Evolutionary conservation across 2,329 filamentous ascomycete genomes (phyloP), one percentile per base, ranked within the genome.

Genomic region (Aspergillus pseudoglaucus): DNA sequence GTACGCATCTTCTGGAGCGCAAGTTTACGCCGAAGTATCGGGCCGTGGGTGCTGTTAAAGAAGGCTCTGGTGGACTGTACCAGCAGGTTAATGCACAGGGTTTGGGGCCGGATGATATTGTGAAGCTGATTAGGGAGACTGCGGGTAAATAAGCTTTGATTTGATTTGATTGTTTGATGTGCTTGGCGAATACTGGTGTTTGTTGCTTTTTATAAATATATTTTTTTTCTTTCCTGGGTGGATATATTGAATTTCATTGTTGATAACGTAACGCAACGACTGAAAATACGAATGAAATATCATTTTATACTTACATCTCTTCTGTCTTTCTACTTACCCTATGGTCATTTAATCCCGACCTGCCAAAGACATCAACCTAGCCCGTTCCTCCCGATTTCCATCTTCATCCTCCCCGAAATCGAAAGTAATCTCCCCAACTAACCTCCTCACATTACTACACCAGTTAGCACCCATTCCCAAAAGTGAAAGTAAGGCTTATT

Each of bases 41-140:
- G 52, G 53, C 61, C 2, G 61, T 70, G 42, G 67, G 67, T n/a
- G 61, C 65, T 1, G 52, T 61, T 12, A 70, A 67, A 55, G 67
- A 70, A 47, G 67, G 67, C 43, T 60, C 61, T 48, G 67, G 67
- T 55, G 67, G 67, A 14, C 53, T 70, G 44, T 65, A 59, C 39
- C 61, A 70, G 51, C 67, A 70, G 52, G 55, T 70, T 43, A 67
- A 67, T 53, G 55, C 57, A 18, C 67, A 70, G 50, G 67, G 66
- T 6, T 53, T 70, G 17, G 61, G 58, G n/a, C 66, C 66, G 0
- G 53, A 64, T 38, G 64, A 65, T 40, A 63, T 70, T 42, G 47
- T 65, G 7, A 52, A 52, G 3, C 63, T 61, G 8, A 56, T 70
- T 7, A 61, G 61, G 56, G 51, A 51, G 15, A 33, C 57, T 22